These are phyloP conservation scores for Przewalskia tangutica DNA, from an alignment of 257 asterid genomes.

Conservation along the genomic window DNA sequence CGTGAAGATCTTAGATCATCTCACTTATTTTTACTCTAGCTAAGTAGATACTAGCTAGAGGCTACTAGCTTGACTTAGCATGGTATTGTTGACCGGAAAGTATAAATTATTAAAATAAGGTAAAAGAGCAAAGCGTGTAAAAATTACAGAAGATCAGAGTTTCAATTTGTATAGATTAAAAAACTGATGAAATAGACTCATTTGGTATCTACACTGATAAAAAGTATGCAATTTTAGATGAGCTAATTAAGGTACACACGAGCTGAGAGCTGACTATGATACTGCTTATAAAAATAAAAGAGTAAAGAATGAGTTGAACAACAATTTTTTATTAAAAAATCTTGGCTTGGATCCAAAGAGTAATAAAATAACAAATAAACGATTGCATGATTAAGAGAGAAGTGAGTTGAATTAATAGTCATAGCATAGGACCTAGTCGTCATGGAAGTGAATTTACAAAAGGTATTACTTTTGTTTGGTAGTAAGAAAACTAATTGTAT, in stretches of 20 bases:
- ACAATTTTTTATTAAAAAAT: background rate
- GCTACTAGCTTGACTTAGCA: constrained; percentile 3
- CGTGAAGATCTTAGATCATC: background rate
- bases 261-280: background rate
- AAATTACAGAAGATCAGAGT: background rate
- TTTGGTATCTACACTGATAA: background rate
- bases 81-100: constrained; percentile 29
- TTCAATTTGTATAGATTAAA: no score
- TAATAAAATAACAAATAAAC: background rate
- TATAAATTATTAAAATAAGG: background rate
- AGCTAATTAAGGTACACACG: no score
- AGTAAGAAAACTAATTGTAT: background rate
- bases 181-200: background rate
- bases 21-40: constrained; percentile 1
- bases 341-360: background rate
- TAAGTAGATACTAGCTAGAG: constrained; percentile 5
- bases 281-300: background rate
- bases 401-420: background rate
- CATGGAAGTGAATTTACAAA: constrained; percentile 2
- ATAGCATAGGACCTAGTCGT: background rate
- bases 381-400: background rate
- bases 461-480: constrained; percentile 11
- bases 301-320: no score
- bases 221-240: background rate
- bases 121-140: background rate